Conservation (phyloP, 805 yeast genomes). For the Candida endomychidarum region DNA sequence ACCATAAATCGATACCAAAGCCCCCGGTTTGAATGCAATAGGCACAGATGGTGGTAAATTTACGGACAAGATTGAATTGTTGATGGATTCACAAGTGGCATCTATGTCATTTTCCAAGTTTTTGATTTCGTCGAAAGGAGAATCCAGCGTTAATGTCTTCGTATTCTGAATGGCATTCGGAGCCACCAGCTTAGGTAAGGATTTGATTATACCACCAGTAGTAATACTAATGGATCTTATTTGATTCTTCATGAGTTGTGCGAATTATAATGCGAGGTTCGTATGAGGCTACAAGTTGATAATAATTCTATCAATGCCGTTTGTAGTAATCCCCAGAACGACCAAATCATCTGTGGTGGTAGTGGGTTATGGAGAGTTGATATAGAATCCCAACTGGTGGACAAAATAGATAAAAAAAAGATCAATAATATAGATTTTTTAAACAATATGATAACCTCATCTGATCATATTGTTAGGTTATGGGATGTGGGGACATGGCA, state of each 20-base stretch:
- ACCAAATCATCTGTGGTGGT: constrained; percentile 6
- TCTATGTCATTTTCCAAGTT: background rate
- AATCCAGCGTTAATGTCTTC: background rate
- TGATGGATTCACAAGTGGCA: background rate
- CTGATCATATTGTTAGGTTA: constrained; percentile 18
- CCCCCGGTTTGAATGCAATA: constrained; percentile 45
- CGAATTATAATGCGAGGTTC: background rate
- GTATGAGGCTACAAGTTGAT: constrained; percentile 8
- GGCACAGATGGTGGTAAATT: constrained; percentile 62
- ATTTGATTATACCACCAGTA: constrained; percentile 2
- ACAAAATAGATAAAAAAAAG: background rate
- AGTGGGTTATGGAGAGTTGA: constrained; percentile 4
- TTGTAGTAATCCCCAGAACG: background rate
- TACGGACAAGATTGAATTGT: constrained; percentile 43
- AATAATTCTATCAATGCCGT: constrained; percentile 3
- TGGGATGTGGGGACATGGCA: constrained; percentile 21
- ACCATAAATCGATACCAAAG: constrained; percentile 50
- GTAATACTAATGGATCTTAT: constrained; percentile 7
- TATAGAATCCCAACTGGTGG: background rate
- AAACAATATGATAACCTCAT: constrained; percentile 12
- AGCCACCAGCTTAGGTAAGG: background rate
- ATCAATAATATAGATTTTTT: constrained; percentile 1
- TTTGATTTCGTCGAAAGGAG: background rate
- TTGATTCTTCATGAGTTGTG: constrained; percentile 1
- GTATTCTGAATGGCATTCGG: background rate